These are phyloP conservation scores for Ligustrum vulgare DNA, from an alignment of 257 asterid genomes.

Conservation along the genomic window DNA sequence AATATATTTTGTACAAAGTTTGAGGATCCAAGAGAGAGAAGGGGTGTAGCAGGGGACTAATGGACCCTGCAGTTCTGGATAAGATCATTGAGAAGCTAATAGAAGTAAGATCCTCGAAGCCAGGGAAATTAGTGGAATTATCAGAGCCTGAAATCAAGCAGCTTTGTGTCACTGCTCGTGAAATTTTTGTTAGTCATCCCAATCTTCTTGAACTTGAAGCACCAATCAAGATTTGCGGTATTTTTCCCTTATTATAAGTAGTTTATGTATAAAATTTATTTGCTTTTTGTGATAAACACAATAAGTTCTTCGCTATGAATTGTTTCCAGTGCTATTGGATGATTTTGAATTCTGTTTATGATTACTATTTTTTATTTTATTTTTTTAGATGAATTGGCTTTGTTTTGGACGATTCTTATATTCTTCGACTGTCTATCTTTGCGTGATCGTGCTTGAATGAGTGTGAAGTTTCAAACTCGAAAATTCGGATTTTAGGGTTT, in stretches of 20 bases:
- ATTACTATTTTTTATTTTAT: not conserved
- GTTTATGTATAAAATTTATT: not conserved
- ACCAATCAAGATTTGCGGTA: conserved; percentile 96
- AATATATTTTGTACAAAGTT: not conserved
- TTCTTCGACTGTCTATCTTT: not conserved
- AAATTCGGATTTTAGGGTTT: conserved; percentile 12
- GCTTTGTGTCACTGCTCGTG: conserved; percentile 76
- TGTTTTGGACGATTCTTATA: not conserved
- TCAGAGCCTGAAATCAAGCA: conserved; percentile 88
- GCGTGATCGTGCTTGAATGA: conserved; percentile 5
- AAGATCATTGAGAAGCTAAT: conserved; percentile 70
- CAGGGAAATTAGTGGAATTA: conserved; percentile 83
- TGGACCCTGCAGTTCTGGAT: conserved; percentile 72
- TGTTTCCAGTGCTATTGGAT: not conserved
- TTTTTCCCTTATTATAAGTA: not conserved
- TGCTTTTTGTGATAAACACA: conserved; percentile 5
- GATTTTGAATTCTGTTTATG: not conserved
- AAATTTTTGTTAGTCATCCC: conserved; percentile 73
- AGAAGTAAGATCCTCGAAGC: conserved; percentile 88
- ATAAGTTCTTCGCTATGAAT: not conserved
- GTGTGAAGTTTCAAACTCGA: not conserved
- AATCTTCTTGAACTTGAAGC: conserved; percentile 95
- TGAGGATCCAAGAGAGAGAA: not conserved
- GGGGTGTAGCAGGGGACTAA: conserved; percentile 26
- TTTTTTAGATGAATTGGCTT: not conserved